Percentiles rank a stretch among this genome's conserved stretches.
Conservation (phyloP, 2,329 filamentous ascomycete species). For the Daldinia sp. region DNA sequence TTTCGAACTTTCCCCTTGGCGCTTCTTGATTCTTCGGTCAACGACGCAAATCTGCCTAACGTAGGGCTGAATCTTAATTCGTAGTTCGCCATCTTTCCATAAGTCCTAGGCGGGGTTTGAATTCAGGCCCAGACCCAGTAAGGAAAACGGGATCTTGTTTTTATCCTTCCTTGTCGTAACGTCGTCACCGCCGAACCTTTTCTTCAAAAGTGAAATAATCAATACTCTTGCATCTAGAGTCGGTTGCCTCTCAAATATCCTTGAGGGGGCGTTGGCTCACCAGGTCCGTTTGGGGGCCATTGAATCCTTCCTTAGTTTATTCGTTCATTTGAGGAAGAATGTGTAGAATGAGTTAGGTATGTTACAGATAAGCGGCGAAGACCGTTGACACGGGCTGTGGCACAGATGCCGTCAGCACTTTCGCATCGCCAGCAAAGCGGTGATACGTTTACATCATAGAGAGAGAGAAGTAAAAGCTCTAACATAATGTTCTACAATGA, state of each 20-base stretch:
- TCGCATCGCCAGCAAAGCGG: slow-evolving; percentile 11
- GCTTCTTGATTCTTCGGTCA: neutral
- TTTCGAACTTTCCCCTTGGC: slow-evolving; percentile 17
- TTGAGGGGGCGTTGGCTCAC: neutral
- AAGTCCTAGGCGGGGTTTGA: neutral
- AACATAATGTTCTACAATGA: slow-evolving; percentile 8
- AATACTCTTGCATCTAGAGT: slow-evolving; percentile 8
- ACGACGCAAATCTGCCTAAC: slow-evolving; percentile 28
- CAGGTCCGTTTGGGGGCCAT: slow-evolving; percentile 9
- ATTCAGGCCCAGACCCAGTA: too few relatives aligned
- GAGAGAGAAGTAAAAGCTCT: neutral
- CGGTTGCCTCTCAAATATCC: slow-evolving; percentile 21
- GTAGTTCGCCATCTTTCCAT: neutral
- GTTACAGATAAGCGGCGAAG: slow-evolving; percentile 19
- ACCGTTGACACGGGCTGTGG: slow-evolving; percentile 6
- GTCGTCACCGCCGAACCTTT: neutral
- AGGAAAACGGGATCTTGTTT: slow-evolving; percentile 15
- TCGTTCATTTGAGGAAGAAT: neutral
- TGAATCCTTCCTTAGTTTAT: slow-evolving; percentile 19
- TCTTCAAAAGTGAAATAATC: neutral
- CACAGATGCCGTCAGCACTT: slow-evolving; percentile 29
- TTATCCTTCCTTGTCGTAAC: too few relatives aligned
- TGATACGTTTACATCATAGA: slow-evolving; percentile 6
- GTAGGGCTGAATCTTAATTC: slow-evolving; percentile 37
- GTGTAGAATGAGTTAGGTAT: neutral